Evolutionary conservation across 2,329 filamentous ascomycete species (phyloP), one percentile per base, ranked within the genome.

Genomic region (Penicillium polonicum): DNA sequence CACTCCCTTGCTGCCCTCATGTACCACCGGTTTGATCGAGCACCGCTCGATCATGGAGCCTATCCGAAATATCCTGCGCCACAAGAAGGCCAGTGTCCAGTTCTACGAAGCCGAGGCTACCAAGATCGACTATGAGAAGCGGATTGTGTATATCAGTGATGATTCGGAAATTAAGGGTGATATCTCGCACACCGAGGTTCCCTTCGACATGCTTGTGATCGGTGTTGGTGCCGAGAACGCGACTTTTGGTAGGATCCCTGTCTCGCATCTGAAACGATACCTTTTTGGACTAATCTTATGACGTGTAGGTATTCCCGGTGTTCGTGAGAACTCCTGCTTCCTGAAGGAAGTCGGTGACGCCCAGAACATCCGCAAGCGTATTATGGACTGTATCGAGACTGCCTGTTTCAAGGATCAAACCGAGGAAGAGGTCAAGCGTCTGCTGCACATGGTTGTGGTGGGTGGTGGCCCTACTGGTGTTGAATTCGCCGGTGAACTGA

Each of bases 11-110:
- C 86, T 99, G 61, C 94, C 94, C 65, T 97, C 93, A 73, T 99
- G 94, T 80, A 97, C 94, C 52, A 97, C 93, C 65, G 94, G 94
- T 70, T 89, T 91, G 69, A 94, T 99, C 77, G 94, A 99, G 83
- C 94, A 97, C 82, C 91, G 94, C 75, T 97, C 92, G 73, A 99
- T 99, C 79, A 99, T 99, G 94, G 94, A 99, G 82, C 94, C 94
- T 57, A 89, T 99, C 70, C 91, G 94, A 74, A 91, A 94, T 75
- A 96, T 99, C 76, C 85, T 96, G 68, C 90, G 92, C 72, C 90
- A 94, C 81, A 97, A 97, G 85, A 92, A 91, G 80, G 89, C 91
- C 63, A 84, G 88, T 48, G 94, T 96, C 76, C 94, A 92, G 78
- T 99, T 89, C 84, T 99, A 96, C 83, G 94, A 99, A 84, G 94